Evolutionary conservation across 2,329 filamentous ascomycete species (phyloP).

Genomic region (Berkeleyomyces basicola): DNA sequence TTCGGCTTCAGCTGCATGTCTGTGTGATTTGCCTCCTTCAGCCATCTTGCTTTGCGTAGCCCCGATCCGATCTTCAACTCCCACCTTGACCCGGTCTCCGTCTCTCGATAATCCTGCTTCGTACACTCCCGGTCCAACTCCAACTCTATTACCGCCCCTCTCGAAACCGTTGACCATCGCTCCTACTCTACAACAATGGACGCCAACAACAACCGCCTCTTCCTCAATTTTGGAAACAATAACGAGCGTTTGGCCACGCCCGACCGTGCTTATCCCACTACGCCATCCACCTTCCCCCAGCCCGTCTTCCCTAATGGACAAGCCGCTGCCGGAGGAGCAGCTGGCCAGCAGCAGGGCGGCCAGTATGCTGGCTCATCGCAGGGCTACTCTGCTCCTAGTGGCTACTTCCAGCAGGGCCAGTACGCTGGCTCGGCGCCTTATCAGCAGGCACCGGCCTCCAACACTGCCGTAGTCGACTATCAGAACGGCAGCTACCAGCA

Average conservation of each 20-base stretch:
- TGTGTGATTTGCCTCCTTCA: not conserved
- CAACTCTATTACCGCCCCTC: not conserved
- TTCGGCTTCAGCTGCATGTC: not conserved
- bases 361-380: slow-evolving; percentile 13
- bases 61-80: not conserved
- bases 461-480: slow-evolving; percentile 31
- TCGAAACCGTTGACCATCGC: not conserved
- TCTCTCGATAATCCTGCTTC: not conserved
- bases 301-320: slow-evolving; percentile 48
- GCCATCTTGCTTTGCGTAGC: not conserved
- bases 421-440: slow-evolving; percentile 18
- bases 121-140: not conserved
- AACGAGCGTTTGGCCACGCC: slow-evolving; percentile 44
- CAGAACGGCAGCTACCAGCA: slow-evolving; percentile 30
- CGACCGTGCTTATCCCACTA: slow-evolving; percentile 65
- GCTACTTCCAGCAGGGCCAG: slow-evolving; percentile 28
- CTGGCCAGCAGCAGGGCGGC: slow-evolving; percentile 20
- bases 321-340: slow-evolving; percentile 11
- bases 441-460: slow-evolving; percentile 24
- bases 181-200: slow-evolving; percentile 28
- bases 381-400: slow-evolving; percentile 26
- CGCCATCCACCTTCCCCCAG: slow-evolving; percentile 90
- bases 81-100: not conserved
- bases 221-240: slow-evolving; percentile 50
- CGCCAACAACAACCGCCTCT: slow-evolving; percentile 42